Evolutionary conservation across 768 basidiomycete species (phyloP), one percentile per base, ranked within the genome.

Genomic region (Suillus discolor): DNA sequence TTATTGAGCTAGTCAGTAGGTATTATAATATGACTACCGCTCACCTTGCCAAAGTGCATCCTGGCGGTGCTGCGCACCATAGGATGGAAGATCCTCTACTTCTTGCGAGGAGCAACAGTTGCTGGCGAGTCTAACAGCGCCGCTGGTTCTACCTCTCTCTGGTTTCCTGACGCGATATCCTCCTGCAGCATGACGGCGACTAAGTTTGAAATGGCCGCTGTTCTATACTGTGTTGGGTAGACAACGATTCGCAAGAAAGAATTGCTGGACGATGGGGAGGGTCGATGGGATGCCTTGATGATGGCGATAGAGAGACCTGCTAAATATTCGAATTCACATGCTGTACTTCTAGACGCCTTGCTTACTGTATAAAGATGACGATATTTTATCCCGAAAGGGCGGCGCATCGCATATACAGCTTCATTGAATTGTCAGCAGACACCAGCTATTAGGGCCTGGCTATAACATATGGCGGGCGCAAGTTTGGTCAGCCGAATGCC

Each of bases 271-370:
- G 5, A 20, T 31, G 28, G 31, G 28, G 53, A n/a, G 23, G 15
- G 49, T 25, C 13, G 13, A 51, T 49, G 51, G 23, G 49, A 28
- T 0, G 11, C 18, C 31, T 31, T 31, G 31, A 55, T 34, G 31
- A 1, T 55, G 20, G 11, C 2, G 5, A n/a, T 20, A 6, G 18
- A 55, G 12, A 34, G 54, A 20, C 31, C 54, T 55, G 54, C 4
- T 55, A 34, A 31, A 55, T 31, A 54, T 1, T 31, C 18, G 31
- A 54, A 6, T 31, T 31, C 31, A 6, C 18, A 34, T 20, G 54
- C 54, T 55, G 54, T 55, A 55, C 31, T 55, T 20, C 11, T 31
- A 55, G 54, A 55, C 31, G 54, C 54, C 54, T 11, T 55, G 54
- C 54, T 55, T 34, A 20, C 54, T 23, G 12, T 49, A 55, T 34